Evolutionary conservation across 129 eudicot genomes (phyloP).

Genomic region (Pseudognaphalium luteoalbum): DNA sequence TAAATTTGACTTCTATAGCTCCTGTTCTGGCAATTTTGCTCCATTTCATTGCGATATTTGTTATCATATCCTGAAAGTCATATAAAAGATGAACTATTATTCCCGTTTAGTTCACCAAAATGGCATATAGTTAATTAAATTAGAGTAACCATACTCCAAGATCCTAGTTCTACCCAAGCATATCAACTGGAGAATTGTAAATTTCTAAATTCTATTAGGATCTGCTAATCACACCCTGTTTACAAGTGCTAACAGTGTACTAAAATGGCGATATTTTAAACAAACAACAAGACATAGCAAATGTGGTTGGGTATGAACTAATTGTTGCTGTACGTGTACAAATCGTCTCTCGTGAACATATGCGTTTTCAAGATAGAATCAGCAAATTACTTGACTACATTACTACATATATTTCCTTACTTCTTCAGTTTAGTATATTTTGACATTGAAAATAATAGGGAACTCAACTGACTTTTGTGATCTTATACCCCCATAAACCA

Average conservation of each 20-base stretch:
- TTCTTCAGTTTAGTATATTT: no score
- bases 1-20: conserved; percentile 64
- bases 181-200: not conserved
- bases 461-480: no score
- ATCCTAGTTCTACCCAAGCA: conserved; percentile 12
- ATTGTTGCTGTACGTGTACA: no score
- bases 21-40: conserved; percentile 79
- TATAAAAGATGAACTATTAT: not conserved
- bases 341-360: no score
- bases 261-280: not conserved
- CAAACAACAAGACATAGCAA: no score
- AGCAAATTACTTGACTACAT: no score
- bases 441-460: no score
- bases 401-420: no score
- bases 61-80: conserved; percentile 60
- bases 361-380: no score
- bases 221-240: not conserved
- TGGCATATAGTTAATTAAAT: not conserved
- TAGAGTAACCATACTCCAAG: not conserved
- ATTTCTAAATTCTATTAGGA: no score
- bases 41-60: conserved; percentile 79
- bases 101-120: conserved; percentile 19
- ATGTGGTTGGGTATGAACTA: no score
- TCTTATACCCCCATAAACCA: no score
- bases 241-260: not conserved